Evolutionary conservation across 1,284 basidiomycete species (phyloP).

Genomic region (Crucibulum parvulum): DNA sequence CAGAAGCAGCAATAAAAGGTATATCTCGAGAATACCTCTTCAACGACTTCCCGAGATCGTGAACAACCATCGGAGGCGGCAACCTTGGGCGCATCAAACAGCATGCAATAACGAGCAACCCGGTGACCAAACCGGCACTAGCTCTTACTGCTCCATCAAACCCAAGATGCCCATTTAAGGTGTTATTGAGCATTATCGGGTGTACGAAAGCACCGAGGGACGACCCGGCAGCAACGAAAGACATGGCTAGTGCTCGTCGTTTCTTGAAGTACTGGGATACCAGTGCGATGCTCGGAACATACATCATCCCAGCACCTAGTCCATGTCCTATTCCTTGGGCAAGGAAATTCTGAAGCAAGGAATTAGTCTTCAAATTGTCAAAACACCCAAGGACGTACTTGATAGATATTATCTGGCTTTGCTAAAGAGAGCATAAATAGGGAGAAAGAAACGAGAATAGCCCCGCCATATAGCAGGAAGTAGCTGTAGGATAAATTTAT

Average conservation of each 20-base stretch:
- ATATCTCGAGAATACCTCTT: background rate
- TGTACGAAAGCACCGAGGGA: slow-evolving; percentile 25
- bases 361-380: background rate
- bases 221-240: slow-evolving; percentile 47
- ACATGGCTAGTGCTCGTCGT: slow-evolving; percentile 50
- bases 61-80: slow-evolving; percentile 10
- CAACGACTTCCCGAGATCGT: slow-evolving; percentile 10
- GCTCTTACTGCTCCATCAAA: slow-evolving; percentile 38
- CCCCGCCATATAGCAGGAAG: slow-evolving; percentile 17
- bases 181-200: slow-evolving; percentile 46
- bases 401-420: slow-evolving; percentile 28
- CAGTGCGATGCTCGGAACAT: slow-evolving; percentile 44
- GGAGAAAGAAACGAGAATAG: slow-evolving; percentile 21
- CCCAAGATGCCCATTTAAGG: slow-evolving; percentile 28
- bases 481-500: slow-evolving; percentile 11
- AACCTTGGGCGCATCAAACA: slow-evolving; percentile 30
- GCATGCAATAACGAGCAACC: slow-evolving; percentile 29
- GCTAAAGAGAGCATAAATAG: slow-evolving; percentile 34
- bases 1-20: background rate
- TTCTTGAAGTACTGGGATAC: slow-evolving; percentile 52
- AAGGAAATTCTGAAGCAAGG: slow-evolving; percentile 50
- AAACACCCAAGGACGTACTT: slow-evolving; percentile 14
- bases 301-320: slow-evolving; percentile 32
- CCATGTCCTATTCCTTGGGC: slow-evolving; percentile 55
- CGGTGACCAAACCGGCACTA: slow-evolving; percentile 26